These are phyloP conservation scores for Mycosarcoma mackinlayi DNA, from an alignment of 1,284 basidiomycete genomes.

Conservation along the genomic window DNA sequence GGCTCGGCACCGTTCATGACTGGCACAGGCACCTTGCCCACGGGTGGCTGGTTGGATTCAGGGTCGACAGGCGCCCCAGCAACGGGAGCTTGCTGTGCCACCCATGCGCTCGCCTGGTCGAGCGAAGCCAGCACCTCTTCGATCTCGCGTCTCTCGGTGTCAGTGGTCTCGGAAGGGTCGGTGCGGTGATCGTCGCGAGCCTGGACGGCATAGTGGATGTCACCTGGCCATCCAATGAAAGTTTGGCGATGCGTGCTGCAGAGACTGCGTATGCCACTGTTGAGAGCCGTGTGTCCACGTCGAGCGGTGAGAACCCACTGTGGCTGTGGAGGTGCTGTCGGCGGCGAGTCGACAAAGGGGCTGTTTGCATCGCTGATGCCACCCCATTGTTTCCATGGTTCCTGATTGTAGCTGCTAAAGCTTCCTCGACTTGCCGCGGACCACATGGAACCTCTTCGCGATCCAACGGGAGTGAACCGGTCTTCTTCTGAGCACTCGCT, in stretches of 20 bases:
- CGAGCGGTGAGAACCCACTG: conserved; percentile 83
- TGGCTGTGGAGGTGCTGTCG: conserved; percentile 41
- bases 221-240: conserved; percentile 93
- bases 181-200: conserved; percentile 58
- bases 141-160: conserved; percentile 58
- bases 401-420: conserved; percentile 49
- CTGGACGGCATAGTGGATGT: conserved; percentile 73
- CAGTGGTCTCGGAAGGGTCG: conserved; percentile 57
- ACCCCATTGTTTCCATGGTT: conserved; percentile 47
- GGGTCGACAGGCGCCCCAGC: conserved; percentile 43
- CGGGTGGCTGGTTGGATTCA: conserved; percentile 28
- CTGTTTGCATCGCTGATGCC: conserved; percentile 48
- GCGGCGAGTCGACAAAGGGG: conserved; percentile 41
- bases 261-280: conserved; percentile 88
- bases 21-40: conserved; percentile 50
- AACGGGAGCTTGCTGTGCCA: conserved; percentile 50
- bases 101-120: conserved; percentile 60
- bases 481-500: conserved; percentile 60
- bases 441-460: conserved; percentile 56
- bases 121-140: conserved; percentile 62
- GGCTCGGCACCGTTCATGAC: conserved; percentile 67
- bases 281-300: conserved; percentile 94
- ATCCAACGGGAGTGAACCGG: conserved; percentile 60
- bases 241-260: conserved; percentile 86
- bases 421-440: conserved; percentile 43